phyloP scores from a whole-genome alignment of 805 yeast species.

The Zygosaccharomyces bailii region DNA sequence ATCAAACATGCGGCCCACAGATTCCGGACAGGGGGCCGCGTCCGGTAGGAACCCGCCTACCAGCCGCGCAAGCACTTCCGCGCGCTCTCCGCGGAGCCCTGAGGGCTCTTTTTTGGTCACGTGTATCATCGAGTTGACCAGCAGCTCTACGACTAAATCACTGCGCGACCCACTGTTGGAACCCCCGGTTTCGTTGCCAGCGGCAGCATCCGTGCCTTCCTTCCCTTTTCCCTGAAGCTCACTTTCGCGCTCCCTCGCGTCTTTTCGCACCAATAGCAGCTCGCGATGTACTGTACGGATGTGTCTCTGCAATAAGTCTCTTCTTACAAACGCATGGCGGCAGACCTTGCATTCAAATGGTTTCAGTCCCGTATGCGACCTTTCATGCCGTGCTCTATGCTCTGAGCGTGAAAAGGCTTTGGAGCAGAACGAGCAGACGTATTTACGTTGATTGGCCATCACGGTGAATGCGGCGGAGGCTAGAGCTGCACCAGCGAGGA shows the following conservation, averaged over 20 bases:
- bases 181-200: not conserved
- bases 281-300: conserved; percentile 67
- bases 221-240: too few species aligned
- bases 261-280: conserved; percentile 30
- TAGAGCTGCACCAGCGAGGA: not conserved
- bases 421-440: conserved; percentile 76
- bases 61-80: conserved; percentile 2
- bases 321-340: conserved; percentile 66
- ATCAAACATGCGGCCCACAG: conserved; percentile 3
- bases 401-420: conserved; percentile 77
- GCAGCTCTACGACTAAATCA: conserved; percentile 15
- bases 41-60: conserved; percentile 5
- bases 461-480: not conserved
- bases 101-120: conserved; percentile 7
- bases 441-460: conserved; percentile 48
- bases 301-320: conserved; percentile 75
- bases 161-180: conserved; percentile 1
- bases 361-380: conserved; percentile 76
- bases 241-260: conserved; percentile 21
- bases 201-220: not conserved
- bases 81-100: not conserved
- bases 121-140: conserved; percentile 22
- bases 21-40: not conserved
- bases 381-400: conserved; percentile 72
- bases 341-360: conserved; percentile 75